Base-by-base conservation (phyloP, 345 rosid species). In the Aquilaria sinensis region DNA sequence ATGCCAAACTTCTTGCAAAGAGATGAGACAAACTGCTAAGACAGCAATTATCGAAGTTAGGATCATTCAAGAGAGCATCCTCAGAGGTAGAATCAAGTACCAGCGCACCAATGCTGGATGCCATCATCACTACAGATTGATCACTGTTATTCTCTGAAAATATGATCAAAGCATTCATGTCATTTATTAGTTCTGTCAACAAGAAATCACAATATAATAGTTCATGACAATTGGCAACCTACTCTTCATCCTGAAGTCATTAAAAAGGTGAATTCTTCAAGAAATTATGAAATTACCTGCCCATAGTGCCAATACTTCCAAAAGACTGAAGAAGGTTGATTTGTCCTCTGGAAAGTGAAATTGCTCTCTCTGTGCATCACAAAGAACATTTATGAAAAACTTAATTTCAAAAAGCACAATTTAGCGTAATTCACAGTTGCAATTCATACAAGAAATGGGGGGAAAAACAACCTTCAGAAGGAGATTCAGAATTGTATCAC, bases 401-500 rank as follows among this genome's bases (percentile, higher is more conserved):
- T 47, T 60, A 37, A 37, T 37, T 37, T 37, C 8, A 37, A 37
- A 4, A 9, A 37, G 31, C 9, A 52, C 56, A 7, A 5, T 33
- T 31, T 54, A 57, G 51, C 47, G 30, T 48, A 46, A 12, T 31
- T 52, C 47, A 60, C 16, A 45, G 56, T 9, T 23, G 23, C 23
- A 23, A 23, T 23, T 23, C 23, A 23, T 23, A 23, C 23, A 23
- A 23, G 23, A 23, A 23, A 23, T 23, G 47, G 64, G 51, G 63
- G 70, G 13, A 58, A 70, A 23, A 32, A 49, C 71, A 46, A 90
- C 98, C 96, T 90, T 88, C 81, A 90, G 59, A 70, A 90, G 92
- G 66, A 90, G 64, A 78, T 86, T 90, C 87, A 88, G 57, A 69
- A 93, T 65, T 31, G 92, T 85, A 79, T 90, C 97, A 55, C 96